Evolutionary conservation across 176 grass and related monocot species (phyloP).

Genomic region (Panicum miliaceum): DNA sequence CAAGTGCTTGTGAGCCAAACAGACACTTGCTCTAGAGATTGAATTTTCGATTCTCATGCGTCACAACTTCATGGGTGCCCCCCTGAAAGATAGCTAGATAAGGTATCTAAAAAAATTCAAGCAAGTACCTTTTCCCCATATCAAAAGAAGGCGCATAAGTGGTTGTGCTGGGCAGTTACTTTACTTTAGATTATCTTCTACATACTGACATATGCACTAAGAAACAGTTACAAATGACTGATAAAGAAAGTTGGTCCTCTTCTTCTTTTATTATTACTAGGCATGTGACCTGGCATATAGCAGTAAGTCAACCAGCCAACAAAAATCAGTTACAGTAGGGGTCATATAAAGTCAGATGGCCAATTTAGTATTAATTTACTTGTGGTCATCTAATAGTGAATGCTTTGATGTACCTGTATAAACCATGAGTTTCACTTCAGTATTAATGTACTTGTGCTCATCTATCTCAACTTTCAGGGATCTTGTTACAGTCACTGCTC

Average conservation of each 20-base stretch:
- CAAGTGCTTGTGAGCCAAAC: background rate
- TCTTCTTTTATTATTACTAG: background rate
- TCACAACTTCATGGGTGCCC: slow-evolving; percentile 4
- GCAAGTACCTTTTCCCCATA: background rate
- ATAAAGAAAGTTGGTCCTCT: background rate
- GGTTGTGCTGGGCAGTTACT: slow-evolving; percentile 11
- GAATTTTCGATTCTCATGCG: background rate
- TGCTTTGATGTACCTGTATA: slow-evolving; percentile 69
- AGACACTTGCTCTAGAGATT: slow-evolving; percentile 2
- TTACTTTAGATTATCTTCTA: background rate
- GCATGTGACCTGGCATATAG: background rate
- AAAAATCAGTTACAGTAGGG: no score
- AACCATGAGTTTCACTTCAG: slow-evolving; percentile 82
- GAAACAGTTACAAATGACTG: background rate
- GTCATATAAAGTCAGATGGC: background rate
- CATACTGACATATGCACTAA: background rate
- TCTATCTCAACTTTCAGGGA: no score
- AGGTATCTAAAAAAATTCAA: background rate
- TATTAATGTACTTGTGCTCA: no score
- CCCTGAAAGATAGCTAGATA: background rate
- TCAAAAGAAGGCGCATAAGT: background rate
- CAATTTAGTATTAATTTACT: slow-evolving; percentile 21
- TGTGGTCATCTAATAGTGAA: background rate
- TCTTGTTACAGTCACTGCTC: no score
- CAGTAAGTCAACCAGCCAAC: background rate